These are phyloP conservation scores for Hibiscus trionum DNA, from an alignment of 345 rosid genomes.

Conservation along the genomic window DNA sequence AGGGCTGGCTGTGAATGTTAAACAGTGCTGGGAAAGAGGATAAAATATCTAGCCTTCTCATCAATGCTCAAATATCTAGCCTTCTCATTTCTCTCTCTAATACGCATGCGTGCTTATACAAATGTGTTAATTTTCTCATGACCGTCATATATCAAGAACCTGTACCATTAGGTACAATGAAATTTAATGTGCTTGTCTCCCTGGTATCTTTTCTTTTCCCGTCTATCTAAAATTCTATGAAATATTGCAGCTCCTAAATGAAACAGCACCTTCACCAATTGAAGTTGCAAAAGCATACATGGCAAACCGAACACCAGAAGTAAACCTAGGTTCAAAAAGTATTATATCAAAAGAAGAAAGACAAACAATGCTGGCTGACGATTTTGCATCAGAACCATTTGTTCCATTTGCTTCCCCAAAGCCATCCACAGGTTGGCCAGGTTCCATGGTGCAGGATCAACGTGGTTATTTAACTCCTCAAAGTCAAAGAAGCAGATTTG, in stretches of 20 bases:
- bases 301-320: conserved; percentile 44
- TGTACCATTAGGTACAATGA: neutral
- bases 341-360: conserved; percentile 39
- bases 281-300: conserved; percentile 81
- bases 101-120: neutral
- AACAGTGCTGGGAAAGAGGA: too few relatives aligned
- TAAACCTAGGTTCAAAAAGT: conserved; percentile 39
- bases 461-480: conserved; percentile 53
- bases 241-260: conserved; percentile 28
- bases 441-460: conserved; percentile 58
- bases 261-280: conserved; percentile 61
- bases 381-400: conserved; percentile 34
- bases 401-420: conserved; percentile 43
- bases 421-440: conserved; percentile 81
- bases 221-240: neutral
- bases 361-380: conserved; percentile 21
- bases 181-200: neutral
- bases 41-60: too few relatives aligned
- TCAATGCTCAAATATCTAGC: too few relatives aligned
- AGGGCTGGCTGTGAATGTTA: too few relatives aligned
- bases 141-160: neutral
- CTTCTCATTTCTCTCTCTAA: too few relatives aligned
- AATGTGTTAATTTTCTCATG: neutral
- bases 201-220: neutral
- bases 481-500: conserved; percentile 51